Conservation (phyloP, 2,329 filamentous ascomycete genomes). For the Elsinoe arachidis region DNA sequence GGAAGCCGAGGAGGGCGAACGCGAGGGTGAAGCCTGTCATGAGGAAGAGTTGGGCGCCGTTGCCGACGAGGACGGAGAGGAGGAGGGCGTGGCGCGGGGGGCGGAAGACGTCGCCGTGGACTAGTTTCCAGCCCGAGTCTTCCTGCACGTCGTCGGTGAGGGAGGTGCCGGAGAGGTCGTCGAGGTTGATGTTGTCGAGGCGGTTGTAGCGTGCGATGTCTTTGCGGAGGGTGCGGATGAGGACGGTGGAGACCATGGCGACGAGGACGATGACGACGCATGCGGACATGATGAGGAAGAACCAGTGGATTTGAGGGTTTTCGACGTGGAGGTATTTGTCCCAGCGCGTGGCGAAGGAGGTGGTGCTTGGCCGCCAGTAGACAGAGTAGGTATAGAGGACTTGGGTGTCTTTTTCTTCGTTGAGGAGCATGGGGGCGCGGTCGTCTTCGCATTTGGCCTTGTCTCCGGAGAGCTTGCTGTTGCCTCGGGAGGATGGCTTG, state of each 20-base stretch:
- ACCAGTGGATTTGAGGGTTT: constrained; percentile 98
- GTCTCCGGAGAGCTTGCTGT: constrained; percentile 45
- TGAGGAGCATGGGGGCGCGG: constrained; percentile 54
- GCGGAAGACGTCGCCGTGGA: constrained; percentile 95
- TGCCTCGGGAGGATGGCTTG: constrained; percentile 63
- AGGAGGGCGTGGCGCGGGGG: constrained; percentile 74
- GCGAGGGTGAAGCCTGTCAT: constrained; percentile 93
- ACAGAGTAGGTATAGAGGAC: constrained; percentile 90
- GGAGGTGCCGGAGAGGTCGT: constrained; percentile 70
- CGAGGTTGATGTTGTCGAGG: constrained; percentile 80
- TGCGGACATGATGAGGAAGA: constrained; percentile 91
- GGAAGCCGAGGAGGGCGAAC: constrained; percentile 86
- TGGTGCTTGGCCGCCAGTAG: constrained; percentile 74
- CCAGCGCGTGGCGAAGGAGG: constrained; percentile 94
- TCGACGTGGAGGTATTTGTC: constrained; percentile 98
- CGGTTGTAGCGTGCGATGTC: constrained; percentile 97
- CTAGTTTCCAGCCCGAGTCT: constrained; percentile 96
- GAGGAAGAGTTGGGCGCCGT: constrained; percentile 91
- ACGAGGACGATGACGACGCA: constrained; percentile 89
- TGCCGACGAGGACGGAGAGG: constrained; percentile 80
- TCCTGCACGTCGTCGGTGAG: constrained; percentile 92
- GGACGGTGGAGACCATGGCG: constrained; percentile 84
- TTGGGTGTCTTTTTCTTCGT: constrained; percentile 49
- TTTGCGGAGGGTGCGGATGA: constrained; percentile 80
- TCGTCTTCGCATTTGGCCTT: constrained; percentile 55